Evolutionary conservation across 2,329 filamentous ascomycete genomes (phyloP), one percentile per base, ranked within the genome.

Genomic region (Cyphellophora attinorum): DNA sequence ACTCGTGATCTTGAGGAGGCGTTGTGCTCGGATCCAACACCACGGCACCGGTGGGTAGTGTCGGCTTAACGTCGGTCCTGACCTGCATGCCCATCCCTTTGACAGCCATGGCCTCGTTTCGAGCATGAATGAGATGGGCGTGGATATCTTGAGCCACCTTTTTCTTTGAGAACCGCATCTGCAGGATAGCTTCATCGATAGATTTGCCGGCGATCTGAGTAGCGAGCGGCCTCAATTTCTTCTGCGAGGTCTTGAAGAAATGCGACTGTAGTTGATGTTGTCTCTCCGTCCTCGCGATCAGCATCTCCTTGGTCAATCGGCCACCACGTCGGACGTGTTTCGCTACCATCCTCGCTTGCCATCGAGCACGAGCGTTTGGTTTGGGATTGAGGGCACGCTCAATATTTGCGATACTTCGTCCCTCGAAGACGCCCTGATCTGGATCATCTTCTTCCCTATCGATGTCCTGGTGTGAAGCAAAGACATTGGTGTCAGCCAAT

Each of bases 161-260:
- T 74, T 98, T 98, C 68, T 85, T 85, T 58, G 81, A 89, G 65
- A 89, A 96, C 37, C 80, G 76, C 85, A 98, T 94, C 68, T 98
- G 91, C 35, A 83, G 64, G 47, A 96, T 84, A 11, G 91, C 91
- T 21, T 98, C 88, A 38, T 93, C 85, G 41, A 98, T 69, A n/a
- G 80, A 79, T 72, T 95, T 96, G 47, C 91, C 91, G 2, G 78
- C 72, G 53, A 98, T 91, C 64, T 96, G 91, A 36, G 81, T 76
- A 15, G 89, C 79, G 32, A 98, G 65, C 50, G 83, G 80, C 34
- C 81, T 79, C 36, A 98, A 70, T 67, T 98, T 98, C 76, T 98
- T 98, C 45, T 84, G 68, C 31, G 79, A 85, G 2, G 91, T 95
- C 51, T 86, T 79, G 55, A 95, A 72, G 47, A 74, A 73, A 30